Conservation (phyloP, 2,329 filamentous ascomycete species). For the Gnomoniopsis smithogilvyi region DNA sequence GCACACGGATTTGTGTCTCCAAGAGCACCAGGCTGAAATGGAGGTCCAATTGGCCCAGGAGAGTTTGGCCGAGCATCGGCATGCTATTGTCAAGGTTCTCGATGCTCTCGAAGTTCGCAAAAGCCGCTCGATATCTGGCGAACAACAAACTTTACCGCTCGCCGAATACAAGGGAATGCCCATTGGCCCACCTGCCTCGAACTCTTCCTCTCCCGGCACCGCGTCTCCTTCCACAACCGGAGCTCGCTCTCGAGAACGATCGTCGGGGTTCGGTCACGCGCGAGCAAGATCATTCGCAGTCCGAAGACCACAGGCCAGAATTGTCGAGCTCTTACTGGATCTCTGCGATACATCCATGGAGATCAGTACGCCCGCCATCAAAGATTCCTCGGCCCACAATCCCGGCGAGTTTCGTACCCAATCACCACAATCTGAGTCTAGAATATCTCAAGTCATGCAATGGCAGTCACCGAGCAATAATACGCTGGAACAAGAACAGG, state of each 20-base stretch:
- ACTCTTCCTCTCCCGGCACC: slow-evolving; percentile 67
- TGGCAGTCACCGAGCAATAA: slow-evolving; percentile 95
- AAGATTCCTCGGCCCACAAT: slow-evolving; percentile 67
- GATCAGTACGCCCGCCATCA: slow-evolving; percentile 90
- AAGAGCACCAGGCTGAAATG: slow-evolving; percentile 96
- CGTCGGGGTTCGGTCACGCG: slow-evolving; percentile 71
- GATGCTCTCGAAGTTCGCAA: slow-evolving; percentile 83
- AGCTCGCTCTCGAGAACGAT: slow-evolving; percentile 68
- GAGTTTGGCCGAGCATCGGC: slow-evolving; percentile 84
- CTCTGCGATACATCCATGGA: slow-evolving; percentile 94
- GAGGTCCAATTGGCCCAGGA: slow-evolving; percentile 97
- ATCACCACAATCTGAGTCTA: slow-evolving; percentile 92
- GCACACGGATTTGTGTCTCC: slow-evolving; percentile 91
- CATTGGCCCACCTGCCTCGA: slow-evolving; percentile 73
- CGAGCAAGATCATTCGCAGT: slow-evolving; percentile 88
- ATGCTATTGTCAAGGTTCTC: slow-evolving; percentile 90
- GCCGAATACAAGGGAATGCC: slow-evolving; percentile 85
- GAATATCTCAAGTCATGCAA: slow-evolving; percentile 89
- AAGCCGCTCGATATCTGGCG: slow-evolving; percentile 59
- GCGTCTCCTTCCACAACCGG: slow-evolving; percentile 70
- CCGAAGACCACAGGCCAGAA: slow-evolving; percentile 82
- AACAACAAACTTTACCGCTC: slow-evolving; percentile 48
- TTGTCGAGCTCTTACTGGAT: slow-evolving; percentile 91
- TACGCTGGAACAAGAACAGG: slow-evolving; percentile 89
- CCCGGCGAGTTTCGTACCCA: slow-evolving; percentile 83